Percentiles rank a stretch among this genome's conserved stretches.
phyloP scores from a whole-genome alignment of 345 rosid species.

The Salix arbutifolia region DNA sequence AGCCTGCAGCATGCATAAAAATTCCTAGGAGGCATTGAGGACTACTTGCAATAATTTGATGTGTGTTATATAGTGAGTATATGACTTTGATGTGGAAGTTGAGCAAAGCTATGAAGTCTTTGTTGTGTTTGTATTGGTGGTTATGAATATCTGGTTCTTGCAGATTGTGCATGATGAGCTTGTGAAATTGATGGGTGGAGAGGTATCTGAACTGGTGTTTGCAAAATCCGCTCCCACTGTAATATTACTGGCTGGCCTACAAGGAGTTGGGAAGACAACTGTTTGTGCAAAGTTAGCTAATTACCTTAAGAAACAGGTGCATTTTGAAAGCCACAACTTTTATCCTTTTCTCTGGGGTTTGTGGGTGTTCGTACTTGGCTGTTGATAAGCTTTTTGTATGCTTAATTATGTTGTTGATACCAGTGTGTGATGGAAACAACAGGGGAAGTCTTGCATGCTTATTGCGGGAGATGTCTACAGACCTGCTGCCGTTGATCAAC shows the following conservation, averaged over 20 bases:
- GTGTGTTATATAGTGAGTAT: not conserved
- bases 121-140: not conserved
- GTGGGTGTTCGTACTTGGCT: not conserved
- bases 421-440: too few relatives aligned
- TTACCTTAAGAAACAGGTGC: conserved; percentile 90
- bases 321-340: not conserved
- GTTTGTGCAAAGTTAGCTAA: conserved; percentile 88
- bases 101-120: not conserved
- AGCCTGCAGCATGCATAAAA: not conserved
- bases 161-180: too few relatives aligned
- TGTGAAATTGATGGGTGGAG: too few relatives aligned
- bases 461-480: too few relatives aligned
- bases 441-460: too few relatives aligned
- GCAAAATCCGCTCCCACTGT: too few relatives aligned
- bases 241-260: too few relatives aligned
- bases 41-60: not conserved
- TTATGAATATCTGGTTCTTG: conserved; percentile 11
- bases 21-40: not conserved
- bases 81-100: not conserved
- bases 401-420: too few relatives aligned
- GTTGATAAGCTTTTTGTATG: not conserved
- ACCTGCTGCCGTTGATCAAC: too few relatives aligned
- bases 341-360: not conserved
- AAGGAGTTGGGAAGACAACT: conserved; percentile 92
- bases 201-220: too few relatives aligned